Evolutionary conservation across 2,329 filamentous ascomycete genomes (phyloP), one percentile per base, ranked within the genome.

Genomic region (Colletotrichum camelliae): DNA sequence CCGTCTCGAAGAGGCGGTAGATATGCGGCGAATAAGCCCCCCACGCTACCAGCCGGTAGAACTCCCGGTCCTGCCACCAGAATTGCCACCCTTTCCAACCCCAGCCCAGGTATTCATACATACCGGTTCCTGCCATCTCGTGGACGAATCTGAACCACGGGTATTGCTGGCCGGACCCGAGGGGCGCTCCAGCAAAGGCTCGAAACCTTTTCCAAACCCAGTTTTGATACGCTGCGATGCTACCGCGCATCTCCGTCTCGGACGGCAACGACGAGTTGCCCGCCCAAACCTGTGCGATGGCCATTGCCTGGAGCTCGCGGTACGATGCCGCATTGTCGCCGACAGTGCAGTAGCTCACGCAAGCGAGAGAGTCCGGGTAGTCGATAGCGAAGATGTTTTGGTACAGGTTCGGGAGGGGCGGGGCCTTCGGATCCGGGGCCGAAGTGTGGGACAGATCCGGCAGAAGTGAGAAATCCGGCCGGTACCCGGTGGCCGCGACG

Each of bases 371-470:
- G 12, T 87, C 81, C 5, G 87, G 85, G 29, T 86, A 79, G 29
- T 83, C 79, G 0, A 86, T 81, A 2, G 87, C 87, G 76, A 89
- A 87, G 6, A 88, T 77, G 77, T 88, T 87, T 52, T 85, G 83
- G 69, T 86, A 89, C 2, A 89, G 80, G 1, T 83, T 78, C 5
- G 84, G 81, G 1, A 86, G 81, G 0, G 81, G 77, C 7, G 79
- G 80, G 72, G 81, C 52, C 60, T 76, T n/a, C 57, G 78, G 33
- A 69, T 79, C n/a, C 5, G 79, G 82, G 2, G 80, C 81, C 13
- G 15, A 13, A 74, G 83, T 79, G 55, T 82, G 75, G 33, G 77
- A 77, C 5, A 71, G 72, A 31, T 82, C 81, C 29, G 77, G 77
- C 12, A 84, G 62, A 5, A 82, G 64, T 31, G 71, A 68, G 74